Evolutionary conservation across 75 land plant species (phyloP).

Genomic region (Cupressus sempervirens): DNA sequence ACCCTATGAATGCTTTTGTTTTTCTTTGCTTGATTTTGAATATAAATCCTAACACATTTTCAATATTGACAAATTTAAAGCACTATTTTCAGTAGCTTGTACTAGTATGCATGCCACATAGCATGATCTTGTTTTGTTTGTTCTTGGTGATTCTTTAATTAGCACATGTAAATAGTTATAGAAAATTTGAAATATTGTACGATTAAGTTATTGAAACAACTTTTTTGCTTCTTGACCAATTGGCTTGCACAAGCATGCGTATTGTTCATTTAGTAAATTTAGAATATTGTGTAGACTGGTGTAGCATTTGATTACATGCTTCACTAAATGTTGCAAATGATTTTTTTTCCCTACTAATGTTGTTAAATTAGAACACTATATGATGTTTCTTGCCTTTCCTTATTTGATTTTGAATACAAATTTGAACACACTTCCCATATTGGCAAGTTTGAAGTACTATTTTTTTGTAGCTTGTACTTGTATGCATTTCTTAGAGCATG

Average conservation of each 20-base stretch:
- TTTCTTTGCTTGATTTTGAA: not conserved
- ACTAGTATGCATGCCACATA: not conserved
- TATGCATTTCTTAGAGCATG: not conserved
- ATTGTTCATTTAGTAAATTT: not conserved
- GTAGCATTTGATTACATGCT: not conserved
- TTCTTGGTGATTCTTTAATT: not conserved
- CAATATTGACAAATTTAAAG: not conserved
- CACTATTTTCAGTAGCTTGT: not conserved
- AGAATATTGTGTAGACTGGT: not conserved
- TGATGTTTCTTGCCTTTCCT: not conserved
- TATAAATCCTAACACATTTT: not conserved
- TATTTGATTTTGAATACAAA: not conserved
- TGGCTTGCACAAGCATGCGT: not conserved
- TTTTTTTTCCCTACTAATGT: not conserved
- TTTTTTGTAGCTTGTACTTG: not conserved
- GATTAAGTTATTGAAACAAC: not conserved
- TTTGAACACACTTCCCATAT: not conserved
- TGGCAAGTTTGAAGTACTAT: not conserved
- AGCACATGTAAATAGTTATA: not conserved
- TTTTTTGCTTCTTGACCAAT: not conserved
- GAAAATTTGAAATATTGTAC: not conserved
- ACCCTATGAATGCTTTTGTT: not conserved
- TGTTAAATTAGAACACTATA: not conserved
- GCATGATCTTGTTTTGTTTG: not conserved
- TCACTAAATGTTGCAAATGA: not conserved